Evolutionary conservation across 2,329 filamentous ascomycete genomes (phyloP), one percentile per base, ranked within the genome.

Genomic region (Beauveria varroae): DNA sequence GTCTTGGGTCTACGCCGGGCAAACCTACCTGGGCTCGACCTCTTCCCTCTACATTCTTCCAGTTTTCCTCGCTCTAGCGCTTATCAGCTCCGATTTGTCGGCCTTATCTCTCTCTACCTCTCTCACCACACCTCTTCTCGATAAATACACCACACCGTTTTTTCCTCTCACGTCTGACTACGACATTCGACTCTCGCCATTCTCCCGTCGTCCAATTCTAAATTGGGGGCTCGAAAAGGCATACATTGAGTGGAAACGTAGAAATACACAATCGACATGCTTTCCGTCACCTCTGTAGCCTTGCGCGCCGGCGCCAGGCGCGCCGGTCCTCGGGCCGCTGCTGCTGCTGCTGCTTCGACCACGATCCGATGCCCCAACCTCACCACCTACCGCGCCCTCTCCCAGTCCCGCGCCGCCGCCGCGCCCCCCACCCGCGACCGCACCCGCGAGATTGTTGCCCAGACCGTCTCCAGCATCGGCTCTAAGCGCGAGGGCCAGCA

Each of bases 401-500:
- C 61, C 52, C 44, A 60, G 22, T 51, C 57, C 34, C 43, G 61
- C 52, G 58, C 37, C 50, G 46, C 53, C 52, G 63, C 62, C 51
- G 10, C 67, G 5, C 41, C 41, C 7, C 54, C 67, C 6, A 56
- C 63, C 18, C 66, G 65, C 18, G 70, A 74, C 52, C 67, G 70
- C 46, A 71, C 67, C 51, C 69, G 70, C 54, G 73, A 76, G 65
- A 74, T 75, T 60, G 72, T 76, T 37, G 69, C 68, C 65, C 76
- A 71, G 71, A 84, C 96, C 63, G 83, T 98, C 68, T 96, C 91
- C 79, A 96, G 93, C 77, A 96, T 98, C 73, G 93, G 92, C 64
- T 96, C 92, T 65, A 96, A 96, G 83, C 84, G 93, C 64, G 93
- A 99, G 79, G 91, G 96, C 65, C 91, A 97, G 80, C 93, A 98